Conservation (phyloP, 352 stramenopile genomes). For the Peronospora belbahrii region DNA sequence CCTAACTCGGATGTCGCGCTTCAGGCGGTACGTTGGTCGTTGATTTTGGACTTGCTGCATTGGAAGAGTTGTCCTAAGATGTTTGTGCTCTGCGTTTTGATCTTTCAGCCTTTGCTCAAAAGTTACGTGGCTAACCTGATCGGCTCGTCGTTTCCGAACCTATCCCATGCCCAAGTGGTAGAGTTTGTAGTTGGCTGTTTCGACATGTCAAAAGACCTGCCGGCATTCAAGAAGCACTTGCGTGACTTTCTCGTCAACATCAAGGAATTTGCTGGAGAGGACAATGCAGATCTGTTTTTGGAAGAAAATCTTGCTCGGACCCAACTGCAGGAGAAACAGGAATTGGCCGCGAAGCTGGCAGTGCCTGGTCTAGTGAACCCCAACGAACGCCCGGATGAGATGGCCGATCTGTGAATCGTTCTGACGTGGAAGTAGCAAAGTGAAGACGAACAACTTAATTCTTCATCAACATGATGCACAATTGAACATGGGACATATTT, state of each 20-base stretch:
- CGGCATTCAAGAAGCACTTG: slow-evolving; percentile 97
- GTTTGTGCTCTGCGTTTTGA: neutral
- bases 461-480: neutral
- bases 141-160: slow-evolving; percentile 94
- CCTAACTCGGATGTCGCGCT: slow-evolving; percentile 57
- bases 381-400: slow-evolving; percentile 86
- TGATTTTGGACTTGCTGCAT: neutral
- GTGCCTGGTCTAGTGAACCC: slow-evolving; percentile 89
- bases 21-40: slow-evolving; percentile 34
- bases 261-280: slow-evolving; percentile 96
- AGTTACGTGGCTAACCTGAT: slow-evolving; percentile 97
- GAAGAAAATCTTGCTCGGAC: slow-evolving; percentile 91
- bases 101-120: slow-evolving; percentile 86
- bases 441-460: neutral
- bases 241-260: slow-evolving; percentile 99
- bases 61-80: neutral
- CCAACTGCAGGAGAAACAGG: slow-evolving; percentile 83
- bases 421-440: neutral
- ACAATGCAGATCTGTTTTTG: slow-evolving; percentile 95
- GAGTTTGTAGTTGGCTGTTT: slow-evolving; percentile 97
- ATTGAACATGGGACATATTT: neutral
- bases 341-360: slow-evolving; percentile 71
- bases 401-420: slow-evolving; percentile 66
- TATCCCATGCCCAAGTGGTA: slow-evolving; percentile 89
- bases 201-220: slow-evolving; percentile 95